Base-by-base conservation (phyloP, 495 filamentous ascomycete species). In the Talaromyces liani region DNA sequence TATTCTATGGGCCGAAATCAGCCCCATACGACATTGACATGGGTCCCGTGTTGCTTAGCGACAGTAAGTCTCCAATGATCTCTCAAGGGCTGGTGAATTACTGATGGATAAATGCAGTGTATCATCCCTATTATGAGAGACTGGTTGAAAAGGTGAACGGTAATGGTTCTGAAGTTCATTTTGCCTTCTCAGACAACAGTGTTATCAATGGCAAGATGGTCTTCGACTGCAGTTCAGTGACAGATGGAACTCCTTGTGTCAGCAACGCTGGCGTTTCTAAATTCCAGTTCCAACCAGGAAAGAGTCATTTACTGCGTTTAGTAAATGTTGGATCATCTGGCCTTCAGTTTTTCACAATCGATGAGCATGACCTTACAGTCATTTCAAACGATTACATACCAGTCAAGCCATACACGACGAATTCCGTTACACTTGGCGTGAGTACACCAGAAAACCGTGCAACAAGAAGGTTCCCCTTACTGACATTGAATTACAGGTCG, bases 241-340 rank as follows among this genome's bases (percentile, higher is more conserved):
- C 41, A 49, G 41, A 49, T 49, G 41, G 41, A 16, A 49, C 41
- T 18, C 41, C 41, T 49, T 49, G 41, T 49, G 10, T 18, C 10
- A 18, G n/a, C n/a, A 49, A 49, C 41, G 4, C 41, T 49, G 41
- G 41, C 41, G 10, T 49, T 14, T 49, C 41, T 18, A 49, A 49
- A 18, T 49, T 49, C 41, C 41, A 18, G 41, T 60, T 59, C 55
- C 60, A 47, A 51, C 41, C 54, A 14, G 81, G 82, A 31, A 70
- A 78, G 65, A 80, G 73, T 41, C 81, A 87, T 63, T 78, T 78
- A 16, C 68, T 90, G 4, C 71, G 86, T 5, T 67, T 90, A 5
- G 76, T 89, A 66, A 87, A 87, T 68, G 71, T 72, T n/a, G 80
- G 77, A 5, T 72, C 82, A 14, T 83, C 87, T 58, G 78, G 73